Percentiles rank a stretch among this genome's conserved stretches.
These are phyloP conservation scores for Daldinia grandis DNA, from an alignment of 495 filamentous ascomycete genomes.

Conservation along the genomic window DNA sequence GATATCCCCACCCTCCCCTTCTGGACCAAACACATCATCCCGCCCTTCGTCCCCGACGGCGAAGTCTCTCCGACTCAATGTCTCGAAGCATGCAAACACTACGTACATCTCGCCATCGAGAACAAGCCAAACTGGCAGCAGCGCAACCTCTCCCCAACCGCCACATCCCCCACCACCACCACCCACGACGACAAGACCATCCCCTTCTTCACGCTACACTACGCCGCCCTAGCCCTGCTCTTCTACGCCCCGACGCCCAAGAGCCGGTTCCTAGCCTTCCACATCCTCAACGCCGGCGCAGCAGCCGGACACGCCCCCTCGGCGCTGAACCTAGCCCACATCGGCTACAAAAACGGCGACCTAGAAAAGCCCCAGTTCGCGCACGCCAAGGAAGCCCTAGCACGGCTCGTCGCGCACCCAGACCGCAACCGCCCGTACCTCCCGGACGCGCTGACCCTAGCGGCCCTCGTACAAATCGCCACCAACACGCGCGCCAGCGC, in stretches of 20 bases:
- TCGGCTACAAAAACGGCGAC: conserved; percentile 1
- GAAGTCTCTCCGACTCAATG: conserved; percentile 37
- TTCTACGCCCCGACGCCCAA: not conserved
- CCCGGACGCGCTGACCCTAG: conserved; percentile 36
- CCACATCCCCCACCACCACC: not conserved
- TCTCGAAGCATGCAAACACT: conserved; percentile 32
- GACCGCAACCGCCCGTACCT: conserved; percentile 23
- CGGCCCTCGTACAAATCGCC: conserved; percentile 7
- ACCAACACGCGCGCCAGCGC: not conserved
- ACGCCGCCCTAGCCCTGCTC: conserved; percentile 12
- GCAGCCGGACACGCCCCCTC: conserved; percentile 28
- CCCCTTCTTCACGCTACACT: conserved; percentile 32
- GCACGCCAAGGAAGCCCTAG: conserved; percentile 4
- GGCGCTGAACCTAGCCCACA: conserved; percentile 15
- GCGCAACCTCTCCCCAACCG: conserved; percentile 1
- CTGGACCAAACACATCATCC: conserved; percentile 25
- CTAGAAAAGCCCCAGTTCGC: conserved; percentile 26
- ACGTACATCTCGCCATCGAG: conserved; percentile 35
- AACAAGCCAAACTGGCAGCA: conserved; percentile 1
- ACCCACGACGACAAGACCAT: not conserved
- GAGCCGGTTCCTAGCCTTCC: not conserved
- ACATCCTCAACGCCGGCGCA: conserved; percentile 31
- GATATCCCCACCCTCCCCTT: conserved; percentile 43
- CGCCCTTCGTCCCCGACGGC: conserved; percentile 18
- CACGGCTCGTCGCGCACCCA: not conserved